A percentile compares a stretch with the other conserved stretches of the same genome.
phyloP scores from a whole-genome alignment of 257 asterid genomes.

The Solanum verrucosum region DNA sequence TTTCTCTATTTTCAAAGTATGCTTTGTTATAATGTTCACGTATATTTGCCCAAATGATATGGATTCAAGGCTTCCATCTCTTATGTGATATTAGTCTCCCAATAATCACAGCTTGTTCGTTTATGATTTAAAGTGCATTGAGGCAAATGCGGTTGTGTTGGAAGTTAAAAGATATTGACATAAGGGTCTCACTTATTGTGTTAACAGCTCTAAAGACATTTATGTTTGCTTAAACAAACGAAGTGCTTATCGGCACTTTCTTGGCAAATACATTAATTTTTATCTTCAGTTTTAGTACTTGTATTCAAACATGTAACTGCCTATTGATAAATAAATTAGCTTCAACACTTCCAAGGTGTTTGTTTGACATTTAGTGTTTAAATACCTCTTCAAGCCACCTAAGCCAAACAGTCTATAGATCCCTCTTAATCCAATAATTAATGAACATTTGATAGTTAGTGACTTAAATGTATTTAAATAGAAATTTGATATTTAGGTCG shows the following conservation, averaged over 20 bases:
- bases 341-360: no score
- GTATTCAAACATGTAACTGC: background rate
- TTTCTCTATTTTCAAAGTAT: background rate
- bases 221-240: background rate
- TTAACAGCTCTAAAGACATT: background rate
- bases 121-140: background rate
- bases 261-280: background rate
- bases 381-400: no score
- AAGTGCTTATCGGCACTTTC: background rate
- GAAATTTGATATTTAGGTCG: no score
- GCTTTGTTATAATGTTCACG: background rate
- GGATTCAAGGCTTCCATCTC: background rate
- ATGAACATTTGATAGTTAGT: background rate
- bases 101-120: background rate
- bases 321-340: background rate
- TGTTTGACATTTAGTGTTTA: background rate
- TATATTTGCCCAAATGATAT: background rate
- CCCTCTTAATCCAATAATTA: background rate
- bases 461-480: no score
- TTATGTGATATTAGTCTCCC: background rate
- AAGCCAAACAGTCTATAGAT: background rate
- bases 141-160: background rate
- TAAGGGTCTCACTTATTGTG: background rate
- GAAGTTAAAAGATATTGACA: background rate
- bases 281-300: background rate